Evolutionary conservation across 352 stramenopile species (phyloP), one percentile per base, ranked within the genome.

Genomic region (Elongisporangium prolatum): DNA sequence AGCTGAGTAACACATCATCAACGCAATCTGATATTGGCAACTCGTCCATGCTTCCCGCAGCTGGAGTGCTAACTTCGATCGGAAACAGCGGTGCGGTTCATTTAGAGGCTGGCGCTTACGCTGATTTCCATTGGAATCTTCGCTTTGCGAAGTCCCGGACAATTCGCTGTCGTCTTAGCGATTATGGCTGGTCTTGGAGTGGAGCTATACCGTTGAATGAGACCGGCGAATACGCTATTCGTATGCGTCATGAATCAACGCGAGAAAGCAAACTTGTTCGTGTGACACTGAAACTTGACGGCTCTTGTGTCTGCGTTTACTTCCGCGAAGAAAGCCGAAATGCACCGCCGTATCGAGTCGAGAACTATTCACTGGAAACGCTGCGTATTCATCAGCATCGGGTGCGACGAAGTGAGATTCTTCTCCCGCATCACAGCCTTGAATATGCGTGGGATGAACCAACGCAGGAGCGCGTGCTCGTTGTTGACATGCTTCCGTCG

Each of bases 401-500:
- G 21, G 87, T 96, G 2, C 80, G 83, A 25, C 80, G 77, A 40
- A 93, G 84, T 66, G 87, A 96, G 44, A 92, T 95, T 57, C 56
- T 96, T 28, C 65, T 96, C 18, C 87, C 87, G 20, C 86, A 96
- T 58, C 87, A 96, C 53, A 94, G 81, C 44, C 64, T 92, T 7
- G 84, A 95, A 48, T 96, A 96, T 63, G 84, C 87, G 4, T 96
- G 87, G 87, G 87, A 96, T 59, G 87, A 96, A 38, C 87, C 87
- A 5, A 92, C 85, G 6, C 73, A 93, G 63, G 77, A 88, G 21
- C 76, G 79, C 4, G 69, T 89, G 50, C 67, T 96, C 6, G 82
- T 96, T 1, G 87, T 96, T 3, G 86, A 96, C 44, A 94, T 95
- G 84, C 77, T 96, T 11, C 87, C 86, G 5, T 96, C 86, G 11